phyloP scores from a whole-genome alignment of 441 rosid species.

The Pelargonium myrrhifolium region DNA sequence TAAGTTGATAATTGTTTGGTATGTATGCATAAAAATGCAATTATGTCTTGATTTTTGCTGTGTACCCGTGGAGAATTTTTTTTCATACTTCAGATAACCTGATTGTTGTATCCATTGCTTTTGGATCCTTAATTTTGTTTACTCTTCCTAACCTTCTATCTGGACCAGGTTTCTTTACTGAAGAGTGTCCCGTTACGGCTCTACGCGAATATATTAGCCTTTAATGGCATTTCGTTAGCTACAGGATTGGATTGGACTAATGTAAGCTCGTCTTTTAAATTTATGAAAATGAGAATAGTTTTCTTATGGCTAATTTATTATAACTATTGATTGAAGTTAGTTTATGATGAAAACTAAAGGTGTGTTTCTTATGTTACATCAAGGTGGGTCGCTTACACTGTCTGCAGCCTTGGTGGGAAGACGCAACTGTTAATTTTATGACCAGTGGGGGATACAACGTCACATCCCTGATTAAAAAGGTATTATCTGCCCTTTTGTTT shows the following conservation, averaged over 20 bases:
- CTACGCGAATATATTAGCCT: slow-evolving; percentile 45
- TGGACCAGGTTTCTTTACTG: slow-evolving; percentile 44
- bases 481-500: slow-evolving; percentile 18
- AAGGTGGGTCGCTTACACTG: slow-evolving; percentile 59
- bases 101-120: not conserved
- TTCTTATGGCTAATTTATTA: not conserved
- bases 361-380: slow-evolving; percentile 5
- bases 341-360: slow-evolving; percentile 8
- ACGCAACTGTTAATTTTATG: slow-evolving; percentile 54
- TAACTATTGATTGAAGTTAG: slow-evolving; percentile 4
- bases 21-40: not conserved
- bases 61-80: not conserved
- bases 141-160: slow-evolving; percentile 7
- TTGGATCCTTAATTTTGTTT: not conserved
- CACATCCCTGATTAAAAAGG: slow-evolving; percentile 43
- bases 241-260: slow-evolving; percentile 54
- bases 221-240: slow-evolving; percentile 37
- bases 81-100: not conserved
- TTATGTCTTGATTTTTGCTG: not conserved
- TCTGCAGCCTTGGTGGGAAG: slow-evolving; percentile 72
- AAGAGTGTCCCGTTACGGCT: slow-evolving; percentile 51
- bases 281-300: not conserved
- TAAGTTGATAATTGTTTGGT: not conserved
- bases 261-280: slow-evolving; percentile 26
- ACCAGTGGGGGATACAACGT: slow-evolving; percentile 63